These are phyloP conservation scores for Penicillium sp. DNA, from an alignment of 2,329 filamentous ascomycete genomes.

Conservation along the genomic window DNA sequence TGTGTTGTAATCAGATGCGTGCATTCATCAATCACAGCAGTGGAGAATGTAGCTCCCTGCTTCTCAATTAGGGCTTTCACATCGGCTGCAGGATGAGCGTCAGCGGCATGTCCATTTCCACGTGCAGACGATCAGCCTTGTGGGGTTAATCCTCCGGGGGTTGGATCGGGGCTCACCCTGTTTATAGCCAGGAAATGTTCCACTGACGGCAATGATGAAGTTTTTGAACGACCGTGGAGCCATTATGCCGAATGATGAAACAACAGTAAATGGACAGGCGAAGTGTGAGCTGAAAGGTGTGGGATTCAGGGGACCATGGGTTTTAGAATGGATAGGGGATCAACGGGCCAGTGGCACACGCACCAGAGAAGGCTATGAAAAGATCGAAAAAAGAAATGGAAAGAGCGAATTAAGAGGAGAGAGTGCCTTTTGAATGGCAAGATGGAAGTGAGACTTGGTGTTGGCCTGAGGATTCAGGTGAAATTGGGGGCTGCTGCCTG, in stretches of 20 bases:
- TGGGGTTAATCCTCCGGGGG: background rate
- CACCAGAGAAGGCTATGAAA: background rate
- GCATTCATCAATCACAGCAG: constrained; percentile 28
- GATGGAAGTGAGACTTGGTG: background rate
- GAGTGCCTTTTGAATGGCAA: background rate
- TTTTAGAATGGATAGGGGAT: background rate
- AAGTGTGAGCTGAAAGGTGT: background rate
- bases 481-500: constrained; percentile 11
- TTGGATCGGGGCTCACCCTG: constrained; percentile 41
- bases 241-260: constrained; percentile 17
- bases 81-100: constrained; percentile 21
- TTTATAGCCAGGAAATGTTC: constrained; percentile 53
- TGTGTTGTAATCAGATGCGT: constrained; percentile 40
- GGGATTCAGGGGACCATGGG: background rate
- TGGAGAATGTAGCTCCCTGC: constrained; percentile 33
- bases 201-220: constrained; percentile 53
- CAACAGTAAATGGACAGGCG: background rate
- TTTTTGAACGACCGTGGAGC: constrained; percentile 27
- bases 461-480: constrained; percentile 6
- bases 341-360: background rate
- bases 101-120: constrained; percentile 12
- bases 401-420: background rate
- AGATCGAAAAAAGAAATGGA: background rate
- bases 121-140: constrained; percentile 8
- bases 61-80: constrained; percentile 32